Evolutionary conservation across 2,329 filamentous ascomycete genomes (phyloP).

Genomic region (Stachybotrys elegans): DNA sequence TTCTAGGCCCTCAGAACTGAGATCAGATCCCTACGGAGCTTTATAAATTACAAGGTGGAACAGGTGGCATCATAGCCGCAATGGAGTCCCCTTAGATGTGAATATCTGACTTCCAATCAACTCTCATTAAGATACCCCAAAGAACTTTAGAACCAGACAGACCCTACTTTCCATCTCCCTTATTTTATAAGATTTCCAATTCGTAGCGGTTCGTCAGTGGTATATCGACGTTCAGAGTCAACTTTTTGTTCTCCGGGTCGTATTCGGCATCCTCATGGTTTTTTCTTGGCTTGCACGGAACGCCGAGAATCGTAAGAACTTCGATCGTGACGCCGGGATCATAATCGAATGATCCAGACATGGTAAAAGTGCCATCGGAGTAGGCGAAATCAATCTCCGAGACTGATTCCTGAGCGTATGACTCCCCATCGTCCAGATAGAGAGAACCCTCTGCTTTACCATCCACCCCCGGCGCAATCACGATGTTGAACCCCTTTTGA

Average conservation of each 20-base stretch:
- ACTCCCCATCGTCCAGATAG: constrained; percentile 72
- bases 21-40: too few relatives aligned
- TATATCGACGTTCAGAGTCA: constrained; percentile 13
- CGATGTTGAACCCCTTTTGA: constrained; percentile 60
- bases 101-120: too few relatives aligned
- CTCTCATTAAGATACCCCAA: too few relatives aligned
- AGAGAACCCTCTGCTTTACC: constrained; percentile 60
- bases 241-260: constrained; percentile 16
- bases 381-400: constrained; percentile 59
- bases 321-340: constrained; percentile 35
- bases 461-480: constrained; percentile 58
- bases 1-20: too few relatives aligned
- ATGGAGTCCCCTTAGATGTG: too few relatives aligned
- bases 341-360: constrained; percentile 51
- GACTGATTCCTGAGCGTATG: constrained; percentile 49
- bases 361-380: constrained; percentile 41
- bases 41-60: too few relatives aligned
- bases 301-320: constrained; percentile 44
- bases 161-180: neutral
- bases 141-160: too few relatives aligned
- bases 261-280: constrained; percentile 12
- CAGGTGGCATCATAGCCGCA: too few relatives aligned
- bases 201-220: constrained; percentile 13
- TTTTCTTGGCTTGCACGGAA: constrained; percentile 9
- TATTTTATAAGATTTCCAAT: neutral